Conservation (phyloP, 2,329 filamentous ascomycete species). For the Harringtonia lauricola region DNA sequence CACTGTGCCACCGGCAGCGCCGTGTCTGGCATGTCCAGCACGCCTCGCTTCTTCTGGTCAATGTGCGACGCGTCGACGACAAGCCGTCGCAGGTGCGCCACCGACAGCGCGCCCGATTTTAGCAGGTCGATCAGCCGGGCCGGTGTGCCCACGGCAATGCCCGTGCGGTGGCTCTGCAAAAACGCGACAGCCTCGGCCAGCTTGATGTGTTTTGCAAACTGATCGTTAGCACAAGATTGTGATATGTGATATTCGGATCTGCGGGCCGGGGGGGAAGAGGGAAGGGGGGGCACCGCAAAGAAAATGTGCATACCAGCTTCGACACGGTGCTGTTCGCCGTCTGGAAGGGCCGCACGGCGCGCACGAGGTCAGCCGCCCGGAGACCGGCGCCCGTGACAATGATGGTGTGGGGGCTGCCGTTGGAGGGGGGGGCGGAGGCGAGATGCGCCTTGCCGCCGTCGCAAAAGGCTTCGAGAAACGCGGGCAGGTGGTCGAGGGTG, state of each 20-base stretch:
- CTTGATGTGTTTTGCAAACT: slow-evolving; percentile 97
- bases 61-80: slow-evolving; percentile 88
- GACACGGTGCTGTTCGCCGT: slow-evolving; percentile 67
- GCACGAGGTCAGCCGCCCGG: slow-evolving; percentile 73
- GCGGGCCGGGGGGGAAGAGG: no score
- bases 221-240: no score
- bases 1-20: slow-evolving; percentile 70
- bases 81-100: slow-evolving; percentile 63
- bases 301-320: slow-evolving; percentile 50
- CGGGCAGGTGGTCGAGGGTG: slow-evolving; percentile 61
- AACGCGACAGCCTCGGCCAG: slow-evolving; percentile 73
- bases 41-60: slow-evolving; percentile 85
- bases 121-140: slow-evolving; percentile 71
- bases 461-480: slow-evolving; percentile 62
- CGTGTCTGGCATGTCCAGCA: slow-evolving; percentile 93
- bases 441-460: slow-evolving; percentile 33
- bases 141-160: slow-evolving; percentile 85
- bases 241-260: no score
- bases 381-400: slow-evolving; percentile 79
- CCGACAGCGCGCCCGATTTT: slow-evolving; percentile 63
- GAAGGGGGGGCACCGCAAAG: no score
- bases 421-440: slow-evolving; percentile 46
- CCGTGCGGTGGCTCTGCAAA: slow-evolving; percentile 58
- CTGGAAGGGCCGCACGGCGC: slow-evolving; percentile 67
- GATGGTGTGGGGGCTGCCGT: slow-evolving; percentile 72